These are phyloP conservation scores for Mycena kentingensis DNA, from an alignment of 768 basidiomycete species.

Conservation along the genomic window DNA sequence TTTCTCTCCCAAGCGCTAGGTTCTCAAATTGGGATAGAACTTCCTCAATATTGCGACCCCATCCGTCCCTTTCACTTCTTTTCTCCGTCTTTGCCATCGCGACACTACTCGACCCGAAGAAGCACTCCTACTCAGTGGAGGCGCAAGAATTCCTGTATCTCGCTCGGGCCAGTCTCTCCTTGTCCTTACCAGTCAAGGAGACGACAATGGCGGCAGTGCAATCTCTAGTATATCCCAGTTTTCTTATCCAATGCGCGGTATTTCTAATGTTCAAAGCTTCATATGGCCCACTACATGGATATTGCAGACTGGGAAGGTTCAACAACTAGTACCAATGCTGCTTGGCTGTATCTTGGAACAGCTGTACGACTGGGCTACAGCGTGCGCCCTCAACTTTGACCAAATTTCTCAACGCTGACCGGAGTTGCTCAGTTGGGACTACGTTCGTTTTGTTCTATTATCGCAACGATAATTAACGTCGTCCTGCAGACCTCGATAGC, in stretches of 20 bases:
- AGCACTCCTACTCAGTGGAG: conserved; percentile 50
- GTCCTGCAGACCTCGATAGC: conserved; percentile 36
- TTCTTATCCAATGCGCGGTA: neutral
- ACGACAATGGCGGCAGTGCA: conserved; percentile 60
- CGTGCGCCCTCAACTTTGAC: conserved; percentile 40
- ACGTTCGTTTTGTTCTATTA: conserved; percentile 40
- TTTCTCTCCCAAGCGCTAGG: neutral
- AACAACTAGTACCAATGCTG: conserved; percentile 42
- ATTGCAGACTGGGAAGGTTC: conserved; percentile 51
- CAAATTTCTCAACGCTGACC: conserved; percentile 6
- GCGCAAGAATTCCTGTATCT: conserved; percentile 66
- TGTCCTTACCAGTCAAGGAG: conserved; percentile 46
- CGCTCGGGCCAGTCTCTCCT: conserved; percentile 52
- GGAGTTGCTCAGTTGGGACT: conserved; percentile 47
- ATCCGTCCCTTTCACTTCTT: conserved; percentile 62
- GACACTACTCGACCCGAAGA: conserved; percentile 56
- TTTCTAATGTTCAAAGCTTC: conserved; percentile 30
- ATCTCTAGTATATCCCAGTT: conserved; percentile 46
- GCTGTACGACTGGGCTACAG: conserved; percentile 60
- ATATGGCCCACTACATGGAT: conserved; percentile 55
- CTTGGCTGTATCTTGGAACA: conserved; percentile 61
- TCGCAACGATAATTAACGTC: neutral
- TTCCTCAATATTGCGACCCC: conserved; percentile 38
- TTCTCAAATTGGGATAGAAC: conserved; percentile 30
- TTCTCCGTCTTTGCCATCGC: conserved; percentile 70